Evolutionary conservation across 2,329 filamentous ascomycete species (phyloP).

Genomic region (Stachybotrys elegans): DNA sequence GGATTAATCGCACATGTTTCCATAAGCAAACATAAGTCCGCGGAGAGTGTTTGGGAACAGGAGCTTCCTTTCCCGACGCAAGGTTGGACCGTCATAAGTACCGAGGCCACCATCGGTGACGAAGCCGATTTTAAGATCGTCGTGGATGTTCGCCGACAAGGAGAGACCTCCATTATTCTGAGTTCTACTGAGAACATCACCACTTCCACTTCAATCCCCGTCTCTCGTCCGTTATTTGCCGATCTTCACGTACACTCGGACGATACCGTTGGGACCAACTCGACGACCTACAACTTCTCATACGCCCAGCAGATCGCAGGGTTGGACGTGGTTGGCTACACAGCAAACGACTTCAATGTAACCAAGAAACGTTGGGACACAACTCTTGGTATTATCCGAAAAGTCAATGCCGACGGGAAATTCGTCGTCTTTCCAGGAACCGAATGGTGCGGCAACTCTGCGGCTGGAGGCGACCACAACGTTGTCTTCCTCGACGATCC

Average conservation of each 20-base stretch:
- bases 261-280: constrained; percentile 31
- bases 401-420: constrained; percentile 16
- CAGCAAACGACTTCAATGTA: constrained; percentile 33
- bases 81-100: not conserved
- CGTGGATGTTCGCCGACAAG: not conserved
- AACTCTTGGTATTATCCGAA: constrained; percentile 18
- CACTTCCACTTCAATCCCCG: constrained; percentile 8
- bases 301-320: constrained; percentile 28
- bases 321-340: constrained; percentile 30
- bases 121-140: not conserved
- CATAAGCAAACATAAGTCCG: not conserved
- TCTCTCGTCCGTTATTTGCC: constrained; percentile 22
- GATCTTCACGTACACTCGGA: constrained; percentile 32
- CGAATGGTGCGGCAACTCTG: constrained; percentile 30
- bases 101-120: not conserved
- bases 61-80: not conserved
- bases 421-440: constrained; percentile 27
- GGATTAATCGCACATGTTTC: constrained; percentile 4
- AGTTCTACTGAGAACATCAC: constrained; percentile 10
- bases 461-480: constrained; percentile 28
- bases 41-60: not conserved
- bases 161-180: not conserved
- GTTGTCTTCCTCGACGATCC: constrained; percentile 28
- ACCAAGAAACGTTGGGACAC: constrained; percentile 24
- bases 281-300: constrained; percentile 28